Evolutionary conservation across 2,329 filamentous ascomycete species (phyloP).

Genomic region (Colletotrichum nymphaeae): DNA sequence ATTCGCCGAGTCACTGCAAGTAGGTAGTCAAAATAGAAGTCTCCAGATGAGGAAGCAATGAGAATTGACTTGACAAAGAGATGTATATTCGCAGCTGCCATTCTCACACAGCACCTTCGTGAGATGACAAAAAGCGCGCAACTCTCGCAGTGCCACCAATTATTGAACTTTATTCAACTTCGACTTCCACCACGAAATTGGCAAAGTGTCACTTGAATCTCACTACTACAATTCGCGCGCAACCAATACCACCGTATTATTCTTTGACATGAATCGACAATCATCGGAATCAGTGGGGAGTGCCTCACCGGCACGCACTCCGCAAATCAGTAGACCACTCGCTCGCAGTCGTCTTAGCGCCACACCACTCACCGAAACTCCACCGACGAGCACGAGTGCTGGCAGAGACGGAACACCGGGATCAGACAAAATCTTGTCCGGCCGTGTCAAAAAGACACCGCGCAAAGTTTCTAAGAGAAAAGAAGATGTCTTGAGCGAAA

Average conservation of each 20-base stretch:
- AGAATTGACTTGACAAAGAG: conserved; percentile 26
- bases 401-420: conserved; percentile 27
- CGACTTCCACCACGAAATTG: neutral
- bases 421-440: conserved; percentile 25
- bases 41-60: conserved; percentile 26
- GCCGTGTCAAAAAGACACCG: conserved; percentile 27
- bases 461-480: conserved; percentile 14
- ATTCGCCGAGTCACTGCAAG: neutral
- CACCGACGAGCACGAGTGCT: conserved; percentile 26
- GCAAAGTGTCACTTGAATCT: neutral
- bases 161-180: neutral
- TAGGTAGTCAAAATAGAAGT: conserved; percentile 21
- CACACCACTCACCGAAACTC: conserved; percentile 30
- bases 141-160: neutral
- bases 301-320: conserved; percentile 13
- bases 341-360: conserved; percentile 6
- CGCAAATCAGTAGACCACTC: conserved; percentile 11
- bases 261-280: conserved; percentile 10
- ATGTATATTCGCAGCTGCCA: conserved; percentile 7
- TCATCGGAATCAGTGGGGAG: conserved; percentile 17
- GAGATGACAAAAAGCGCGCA: conserved; percentile 28
- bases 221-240: neutral
- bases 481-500: conserved; percentile 30
- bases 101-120: conserved; percentile 22
- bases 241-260: neutral